Base-by-base conservation (phyloP, 2,329 filamentous ascomycete genomes). In the Ilyonectria sp. region DNA sequence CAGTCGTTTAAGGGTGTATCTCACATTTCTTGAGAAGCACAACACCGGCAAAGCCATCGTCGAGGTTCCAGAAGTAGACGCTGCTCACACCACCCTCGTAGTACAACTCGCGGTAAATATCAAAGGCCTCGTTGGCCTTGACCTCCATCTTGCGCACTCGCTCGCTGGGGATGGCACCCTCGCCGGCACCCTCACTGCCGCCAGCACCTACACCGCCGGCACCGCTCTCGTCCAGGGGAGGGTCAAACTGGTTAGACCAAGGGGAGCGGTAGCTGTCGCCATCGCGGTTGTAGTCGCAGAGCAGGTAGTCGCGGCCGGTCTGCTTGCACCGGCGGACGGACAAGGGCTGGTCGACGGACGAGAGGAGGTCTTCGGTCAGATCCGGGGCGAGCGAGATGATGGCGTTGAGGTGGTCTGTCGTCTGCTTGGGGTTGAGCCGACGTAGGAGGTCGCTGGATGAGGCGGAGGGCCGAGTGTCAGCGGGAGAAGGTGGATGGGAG, bases 221-320 rank as follows among this genome's bases (percentile, higher is more conserved):
- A 17, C 90, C 89, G 57, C 86, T 87, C 72, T 88, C 88, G 72
- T 93, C 92, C 67, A 97, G 88, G 13, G 94, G 93, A 19, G 95
- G 96, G 80, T 98, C 94, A 82, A 99, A 99, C 83, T 97, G 93
- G 84, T 98, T 98, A 84, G 92, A 96, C 96, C 96, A 99, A n/a
- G 96, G 96, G 72, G 94, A 97, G 70, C 96, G 93, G 88, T 97
- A 97, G 83, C 93, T 97, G 85, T 98, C 95, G 70, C 96, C 96
- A 83, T 99, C 96, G 72, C 96, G 95, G 88, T 99, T 99, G 89
- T 99, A 99, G 88, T 99, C 96, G 87, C 96, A 99, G 78, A 98
- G 93, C 58, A 99, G 90, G 86, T 97, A 99, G 84, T 98, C 96
- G 74, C 95, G 93, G 76, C 94, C 94, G 35, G 94, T 93, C 83